Evolutionary conservation across 768 basidiomycete species (phyloP), one percentile per base, ranked within the genome.

Genomic region (Pleurotus platypus): DNA sequence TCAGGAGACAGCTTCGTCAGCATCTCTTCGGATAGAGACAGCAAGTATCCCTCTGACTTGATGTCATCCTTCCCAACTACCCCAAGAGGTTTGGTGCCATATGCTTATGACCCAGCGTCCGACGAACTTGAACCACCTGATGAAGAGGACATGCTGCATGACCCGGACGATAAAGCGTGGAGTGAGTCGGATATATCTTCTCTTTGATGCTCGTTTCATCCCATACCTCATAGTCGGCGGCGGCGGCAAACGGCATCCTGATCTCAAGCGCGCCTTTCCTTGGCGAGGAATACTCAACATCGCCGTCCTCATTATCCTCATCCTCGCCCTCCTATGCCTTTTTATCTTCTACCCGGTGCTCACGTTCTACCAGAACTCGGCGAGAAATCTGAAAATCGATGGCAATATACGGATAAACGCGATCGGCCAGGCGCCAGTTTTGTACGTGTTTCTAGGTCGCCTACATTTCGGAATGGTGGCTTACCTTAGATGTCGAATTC

Each of bases 321-420:
- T 90, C 13, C 20, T 70, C 24, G 82, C 75, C 4, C 71, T 97
- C 58, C 70, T 97, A 55, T 70, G 71, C 38, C 80, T 97, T 6
- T 97, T 96, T 69, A 83, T 91, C 50, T 83, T 86, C 42, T 95
- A 91, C 67, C 94, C 95, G 2, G 81, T 96, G 35, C 50, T 78
- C 46, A 68, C 68, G 0, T 87, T 81, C 58, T 81, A 80, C 65
- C 63, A 69, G 2, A 66, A 77, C 53, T 65, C 70, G 22, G 63
- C 67, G 1, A 66, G 69, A 42, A 77, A 76, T 55, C 48, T 64
- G 38, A 74, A 76, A 4, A 83, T 87, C 54, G 81, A 82, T 53
- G 80, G 86, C 8, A 90, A 89, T 62, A 78, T 84, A 4, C 72
- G 74, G 27, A 82, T 89, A 61, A 93, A 92, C 68, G 72, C 69